Conservation (phyloP, 2,329 filamentous ascomycete species). For the Epichloe bromicola region DNA sequence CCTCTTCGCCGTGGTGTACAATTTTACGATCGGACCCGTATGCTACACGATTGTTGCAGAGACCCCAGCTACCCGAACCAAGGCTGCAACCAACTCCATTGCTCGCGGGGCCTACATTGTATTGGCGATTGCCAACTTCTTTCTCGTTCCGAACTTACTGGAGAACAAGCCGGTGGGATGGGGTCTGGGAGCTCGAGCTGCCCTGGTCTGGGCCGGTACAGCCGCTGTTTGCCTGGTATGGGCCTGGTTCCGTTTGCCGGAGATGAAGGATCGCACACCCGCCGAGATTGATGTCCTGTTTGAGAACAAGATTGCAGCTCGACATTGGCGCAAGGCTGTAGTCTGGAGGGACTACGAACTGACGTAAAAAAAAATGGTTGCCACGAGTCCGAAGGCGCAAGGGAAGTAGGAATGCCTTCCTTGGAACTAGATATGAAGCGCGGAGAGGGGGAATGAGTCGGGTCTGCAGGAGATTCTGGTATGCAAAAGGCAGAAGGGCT, state of each 20-base stretch:
- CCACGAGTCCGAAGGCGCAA: too few relatives aligned
- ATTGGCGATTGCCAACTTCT: slow-evolving; percentile 10
- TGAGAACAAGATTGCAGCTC: slow-evolving; percentile 11
- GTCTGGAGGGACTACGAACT: neutral
- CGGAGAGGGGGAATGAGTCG: neutral
- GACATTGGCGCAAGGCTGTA: slow-evolving; percentile 7
- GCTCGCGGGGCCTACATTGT: slow-evolving; percentile 9
- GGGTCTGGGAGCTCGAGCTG: slow-evolving; percentile 10
- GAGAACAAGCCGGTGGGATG: slow-evolving; percentile 9
- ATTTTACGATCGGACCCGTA: slow-evolving; percentile 27
- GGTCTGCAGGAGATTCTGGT: too few relatives aligned
- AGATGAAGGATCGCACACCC: slow-evolving; percentile 11
- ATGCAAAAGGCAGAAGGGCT: too few relatives aligned
- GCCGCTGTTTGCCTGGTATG: slow-evolving; percentile 8
- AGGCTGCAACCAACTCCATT: slow-evolving; percentile 11
- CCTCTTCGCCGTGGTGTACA: slow-evolving; percentile 27
- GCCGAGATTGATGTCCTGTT: slow-evolving; percentile 13
- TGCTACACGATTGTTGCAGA: slow-evolving; percentile 31
- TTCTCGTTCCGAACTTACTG: slow-evolving; percentile 11
- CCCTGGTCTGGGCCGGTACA: slow-evolving; percentile 10
- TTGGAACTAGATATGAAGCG: neutral
- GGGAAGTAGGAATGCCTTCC: neutral
- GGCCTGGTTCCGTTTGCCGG: slow-evolving; percentile 13
- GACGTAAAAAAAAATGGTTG: neutral
- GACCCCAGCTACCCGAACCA: slow-evolving; percentile 14